Conservation (phyloP, 176 grass and related monocot species). For the Phragmites australis region DNA sequence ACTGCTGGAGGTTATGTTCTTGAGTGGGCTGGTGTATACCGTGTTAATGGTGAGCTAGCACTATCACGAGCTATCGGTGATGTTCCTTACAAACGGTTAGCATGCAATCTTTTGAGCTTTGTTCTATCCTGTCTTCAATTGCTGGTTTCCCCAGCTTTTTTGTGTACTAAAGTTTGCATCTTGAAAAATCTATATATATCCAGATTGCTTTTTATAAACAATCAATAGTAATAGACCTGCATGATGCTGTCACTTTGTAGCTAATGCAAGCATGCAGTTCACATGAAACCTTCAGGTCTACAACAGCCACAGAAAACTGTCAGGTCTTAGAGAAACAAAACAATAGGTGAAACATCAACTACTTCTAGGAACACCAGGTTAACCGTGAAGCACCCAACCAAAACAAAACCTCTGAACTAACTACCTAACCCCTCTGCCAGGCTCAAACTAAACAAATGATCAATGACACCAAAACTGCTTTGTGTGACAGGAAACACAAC, state of each 20-base stretch:
- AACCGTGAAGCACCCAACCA: background rate
- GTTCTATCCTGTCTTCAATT: slow-evolving; percentile 4
- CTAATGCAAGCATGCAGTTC: background rate
- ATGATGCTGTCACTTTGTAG: background rate
- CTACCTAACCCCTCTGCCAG: background rate
- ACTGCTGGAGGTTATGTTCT: slow-evolving; percentile 80
- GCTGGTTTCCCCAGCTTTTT: background rate
- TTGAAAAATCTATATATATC: slow-evolving; percentile 10
- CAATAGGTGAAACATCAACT: background rate
- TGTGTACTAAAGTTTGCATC: background rate
- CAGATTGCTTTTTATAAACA: slow-evolving; percentile 20
- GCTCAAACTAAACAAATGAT: background rate
- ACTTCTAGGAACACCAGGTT: background rate
- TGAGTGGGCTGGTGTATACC: slow-evolving; percentile 84
- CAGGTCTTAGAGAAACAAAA: background rate
- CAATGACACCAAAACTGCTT: background rate
- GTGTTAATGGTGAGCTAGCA: slow-evolving; percentile 88
- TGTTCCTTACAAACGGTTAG: slow-evolving; percentile 79
- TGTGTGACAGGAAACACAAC: background rate
- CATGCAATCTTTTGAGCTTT: slow-evolving; percentile 27
- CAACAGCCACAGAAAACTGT: background rate
- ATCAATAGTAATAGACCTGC: background rate
- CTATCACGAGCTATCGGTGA: slow-evolving; percentile 94
- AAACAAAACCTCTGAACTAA: background rate
- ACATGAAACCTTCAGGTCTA: background rate